Evolutionary conservation across 2,329 filamentous ascomycete species (phyloP).

Genomic region (Pseudohalonectria lignicola): DNA sequence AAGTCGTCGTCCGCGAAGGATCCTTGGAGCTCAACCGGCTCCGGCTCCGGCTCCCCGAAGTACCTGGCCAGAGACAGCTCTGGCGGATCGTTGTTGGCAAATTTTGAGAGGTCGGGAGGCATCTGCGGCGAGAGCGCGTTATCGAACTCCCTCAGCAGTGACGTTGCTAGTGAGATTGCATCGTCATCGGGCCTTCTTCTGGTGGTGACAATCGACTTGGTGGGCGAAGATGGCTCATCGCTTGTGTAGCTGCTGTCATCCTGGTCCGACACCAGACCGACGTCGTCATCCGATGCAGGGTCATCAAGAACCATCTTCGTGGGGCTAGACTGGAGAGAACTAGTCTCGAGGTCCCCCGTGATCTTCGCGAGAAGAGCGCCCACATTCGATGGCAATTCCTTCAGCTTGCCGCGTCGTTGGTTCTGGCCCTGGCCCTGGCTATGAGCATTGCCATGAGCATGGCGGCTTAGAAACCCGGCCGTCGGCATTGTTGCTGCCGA

Average conservation of each 20-base stretch:
- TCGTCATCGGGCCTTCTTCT: constrained; percentile 38
- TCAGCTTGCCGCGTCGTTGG: constrained; percentile 24
- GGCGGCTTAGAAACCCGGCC: constrained; percentile 36
- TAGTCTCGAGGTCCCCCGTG: constrained; percentile 20
- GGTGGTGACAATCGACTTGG: constrained; percentile 32
- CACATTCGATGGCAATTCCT: constrained; percentile 22
- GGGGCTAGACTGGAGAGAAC: constrained; percentile 25
- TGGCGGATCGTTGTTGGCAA: constrained; percentile 34
- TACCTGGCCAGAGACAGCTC: constrained; percentile 42
- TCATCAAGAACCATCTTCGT: constrained; percentile 22
- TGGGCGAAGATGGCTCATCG: constrained; percentile 36
- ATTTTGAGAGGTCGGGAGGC: constrained; percentile 35
- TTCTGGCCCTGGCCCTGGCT: too few species aligned
- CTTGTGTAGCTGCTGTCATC: constrained; percentile 41
- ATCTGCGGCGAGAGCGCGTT: constrained; percentile 33
- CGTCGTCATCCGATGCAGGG: constrained; percentile 31
- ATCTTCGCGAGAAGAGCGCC: constrained; percentile 25
- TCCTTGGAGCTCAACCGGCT: constrained; percentile 25
- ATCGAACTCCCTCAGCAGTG: constrained; percentile 37
- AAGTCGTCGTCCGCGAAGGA: constrained; percentile 45
- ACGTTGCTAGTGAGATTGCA: constrained; percentile 38
- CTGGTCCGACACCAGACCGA: constrained; percentile 42
- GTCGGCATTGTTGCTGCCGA: constrained; percentile 25
- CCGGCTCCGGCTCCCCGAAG: constrained; percentile 48
- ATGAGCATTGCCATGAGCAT: too few species aligned